phyloP scores from a whole-genome alignment of 2,329 filamentous ascomycete species.

The Colletotrichum navitas region DNA sequence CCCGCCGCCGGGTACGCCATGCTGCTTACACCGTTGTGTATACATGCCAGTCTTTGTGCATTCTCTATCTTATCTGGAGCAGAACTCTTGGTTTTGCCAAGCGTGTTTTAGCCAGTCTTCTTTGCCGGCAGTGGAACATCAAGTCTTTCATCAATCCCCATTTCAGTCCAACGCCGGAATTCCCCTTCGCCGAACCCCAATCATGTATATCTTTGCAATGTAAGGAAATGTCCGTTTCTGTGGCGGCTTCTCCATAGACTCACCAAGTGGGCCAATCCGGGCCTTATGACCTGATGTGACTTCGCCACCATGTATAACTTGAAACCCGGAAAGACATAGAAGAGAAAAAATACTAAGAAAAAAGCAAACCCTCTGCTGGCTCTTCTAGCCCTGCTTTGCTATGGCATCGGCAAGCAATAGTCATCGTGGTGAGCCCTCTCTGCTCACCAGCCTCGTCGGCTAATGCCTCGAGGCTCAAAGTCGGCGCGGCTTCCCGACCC shows the following conservation, averaged over 20 bases:
- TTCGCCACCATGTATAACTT: not conserved
- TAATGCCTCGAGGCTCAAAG: slow-evolving; percentile 56
- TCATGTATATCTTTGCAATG: slow-evolving; percentile 12
- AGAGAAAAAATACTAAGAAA: not conserved
- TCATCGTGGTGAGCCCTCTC: not conserved
- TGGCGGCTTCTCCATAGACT: not conserved
- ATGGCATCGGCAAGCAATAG: not conserved
- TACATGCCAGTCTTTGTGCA: slow-evolving; percentile 38
- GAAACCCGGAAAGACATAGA: not conserved
- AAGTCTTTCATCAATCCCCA: slow-evolving; percentile 11
- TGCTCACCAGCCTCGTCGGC: slow-evolving; percentile 54
- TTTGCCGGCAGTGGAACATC: slow-evolving; percentile 10
- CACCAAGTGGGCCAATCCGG: not conserved
- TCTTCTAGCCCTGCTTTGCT: not conserved
- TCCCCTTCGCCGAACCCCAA: not conserved
- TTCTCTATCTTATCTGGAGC: slow-evolving; percentile 38
- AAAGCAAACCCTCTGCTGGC: not conserved
- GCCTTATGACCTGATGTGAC: not conserved
- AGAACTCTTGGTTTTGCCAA: slow-evolving; percentile 2
- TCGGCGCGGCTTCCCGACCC: slow-evolving; percentile 51
- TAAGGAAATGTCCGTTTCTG: not conserved
- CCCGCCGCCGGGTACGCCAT: not conserved
- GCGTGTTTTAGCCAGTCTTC: slow-evolving; percentile 20
- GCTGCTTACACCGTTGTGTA: slow-evolving; percentile 8
- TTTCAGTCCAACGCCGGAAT: slow-evolving; percentile 28